phyloP scores from a whole-genome alignment of 148 eudicot species.

The Spergularia marina region DNA sequence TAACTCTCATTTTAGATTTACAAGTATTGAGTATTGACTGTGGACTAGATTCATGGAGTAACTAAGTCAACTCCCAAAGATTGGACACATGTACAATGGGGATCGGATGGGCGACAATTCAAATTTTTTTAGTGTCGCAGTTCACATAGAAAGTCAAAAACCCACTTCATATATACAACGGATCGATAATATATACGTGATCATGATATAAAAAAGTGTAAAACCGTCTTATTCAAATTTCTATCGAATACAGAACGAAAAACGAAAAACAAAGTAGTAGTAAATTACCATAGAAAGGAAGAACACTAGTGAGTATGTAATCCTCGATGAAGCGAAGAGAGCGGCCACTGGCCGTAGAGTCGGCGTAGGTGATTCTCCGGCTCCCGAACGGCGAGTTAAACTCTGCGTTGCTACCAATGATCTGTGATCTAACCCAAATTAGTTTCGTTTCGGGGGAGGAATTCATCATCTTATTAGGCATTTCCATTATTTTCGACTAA shows the following conservation, averaged over 20 bases:
- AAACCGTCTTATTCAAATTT: not conserved
- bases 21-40: too few species aligned
- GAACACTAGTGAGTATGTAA: slow-evolving; percentile 41
- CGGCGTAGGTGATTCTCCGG: slow-evolving; percentile 59
- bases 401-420: slow-evolving; percentile 39
- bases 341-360: slow-evolving; percentile 64
- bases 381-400: slow-evolving; percentile 54
- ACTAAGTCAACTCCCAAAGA: too few species aligned
- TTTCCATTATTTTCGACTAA: slow-evolving; percentile 2
- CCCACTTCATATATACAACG: too few species aligned
- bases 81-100: too few species aligned
- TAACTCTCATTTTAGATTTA: too few species aligned
- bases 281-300: slow-evolving; percentile 57
- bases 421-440: slow-evolving; percentile 55
- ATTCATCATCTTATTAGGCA: slow-evolving; percentile 13
- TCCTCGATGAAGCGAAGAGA: slow-evolving; percentile 52
- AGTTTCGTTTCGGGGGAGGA: slow-evolving; percentile 35
- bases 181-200: too few species aligned
- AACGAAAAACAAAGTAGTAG: not conserved
- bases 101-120: too few species aligned
- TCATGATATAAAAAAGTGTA: not conserved
- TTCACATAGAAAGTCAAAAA: too few species aligned
- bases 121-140: too few species aligned
- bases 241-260: not conserved
- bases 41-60: too few species aligned